Evolutionary conservation across 148 eudicot genomes (phyloP).

Genomic region (Linanthus parryae): DNA sequence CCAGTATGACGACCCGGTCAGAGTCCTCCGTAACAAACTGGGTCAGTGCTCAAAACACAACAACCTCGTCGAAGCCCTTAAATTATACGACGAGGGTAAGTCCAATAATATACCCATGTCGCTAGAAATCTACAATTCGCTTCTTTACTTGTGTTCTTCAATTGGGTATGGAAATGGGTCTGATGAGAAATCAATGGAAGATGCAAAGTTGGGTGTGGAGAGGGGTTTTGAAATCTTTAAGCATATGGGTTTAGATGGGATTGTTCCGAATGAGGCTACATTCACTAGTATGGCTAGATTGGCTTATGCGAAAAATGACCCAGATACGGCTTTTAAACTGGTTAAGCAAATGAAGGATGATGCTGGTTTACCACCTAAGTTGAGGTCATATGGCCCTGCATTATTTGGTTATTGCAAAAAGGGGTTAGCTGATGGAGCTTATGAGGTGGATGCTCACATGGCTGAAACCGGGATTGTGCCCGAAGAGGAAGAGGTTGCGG

Average conservation of each 20-base stretch:
- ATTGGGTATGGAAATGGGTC: constrained; percentile 1
- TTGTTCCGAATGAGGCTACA: constrained; percentile 83
- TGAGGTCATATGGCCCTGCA: constrained; percentile 90
- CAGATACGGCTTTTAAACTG: constrained; percentile 77
- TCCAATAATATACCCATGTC: constrained; percentile 26
- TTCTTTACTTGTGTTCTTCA: constrained; percentile 67
- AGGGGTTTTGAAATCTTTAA: constrained; percentile 77
- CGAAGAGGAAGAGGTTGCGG: constrained; percentile 67
- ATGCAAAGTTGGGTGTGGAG: constrained; percentile 27
- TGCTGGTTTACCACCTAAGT: constrained; percentile 45
- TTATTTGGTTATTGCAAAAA: constrained; percentile 70
- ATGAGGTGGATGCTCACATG: constrained; percentile 74
- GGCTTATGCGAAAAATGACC: constrained; percentile 69
- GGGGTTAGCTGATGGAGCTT: constrained; percentile 61
- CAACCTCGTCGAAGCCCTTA: constrained; percentile 47
- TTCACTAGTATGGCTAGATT: constrained; percentile 86
- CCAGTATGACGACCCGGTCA: constrained; percentile 43
- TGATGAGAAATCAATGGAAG: neutral
- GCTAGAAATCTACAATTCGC: constrained; percentile 53
- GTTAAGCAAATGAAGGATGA: constrained; percentile 54
- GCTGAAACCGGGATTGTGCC: constrained; percentile 56
- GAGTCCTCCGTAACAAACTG: constrained; percentile 36
- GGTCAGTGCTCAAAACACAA: constrained; percentile 59
- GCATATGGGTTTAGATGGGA: constrained; percentile 53
- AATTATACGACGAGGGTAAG: constrained; percentile 49